Conservation (phyloP, 192 early-diverging fungal genomes). For the Backusella morwellensis region DNA sequence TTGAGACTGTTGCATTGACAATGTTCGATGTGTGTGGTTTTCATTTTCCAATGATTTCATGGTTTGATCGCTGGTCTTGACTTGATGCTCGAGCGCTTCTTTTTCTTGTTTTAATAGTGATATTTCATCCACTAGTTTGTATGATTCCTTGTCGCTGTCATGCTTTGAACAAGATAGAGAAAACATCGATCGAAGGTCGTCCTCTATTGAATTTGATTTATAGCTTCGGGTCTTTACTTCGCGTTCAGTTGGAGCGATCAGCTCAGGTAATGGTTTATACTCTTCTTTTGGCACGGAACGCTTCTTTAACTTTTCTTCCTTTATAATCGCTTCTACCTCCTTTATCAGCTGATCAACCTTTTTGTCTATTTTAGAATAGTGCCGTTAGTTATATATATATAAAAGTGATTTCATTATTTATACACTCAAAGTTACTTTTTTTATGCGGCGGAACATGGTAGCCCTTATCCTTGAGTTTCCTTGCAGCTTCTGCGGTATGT, state of each 20-base stretch:
- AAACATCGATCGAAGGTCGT: background rate
- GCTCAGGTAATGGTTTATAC: background rate
- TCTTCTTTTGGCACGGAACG: background rate
- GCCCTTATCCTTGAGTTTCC: background rate
- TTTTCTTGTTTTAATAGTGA: background rate
- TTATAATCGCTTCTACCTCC: background rate
- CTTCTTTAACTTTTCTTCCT: background rate
- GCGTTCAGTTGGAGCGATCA: background rate
- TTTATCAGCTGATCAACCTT: background rate
- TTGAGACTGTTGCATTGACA: background rate
- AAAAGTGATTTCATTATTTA: too few relatives aligned
- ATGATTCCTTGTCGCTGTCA: background rate
- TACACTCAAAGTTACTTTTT: background rate
- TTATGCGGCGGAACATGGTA: background rate
- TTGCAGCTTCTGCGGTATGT: background rate
- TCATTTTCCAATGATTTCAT: background rate
- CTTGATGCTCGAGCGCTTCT: background rate
- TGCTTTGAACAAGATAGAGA: background rate
- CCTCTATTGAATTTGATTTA: background rate
- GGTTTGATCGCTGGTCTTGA: too few relatives aligned
- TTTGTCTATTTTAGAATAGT: background rate
- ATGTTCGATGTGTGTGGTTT: background rate
- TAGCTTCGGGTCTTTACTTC: background rate
- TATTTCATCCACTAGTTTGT: background rate
- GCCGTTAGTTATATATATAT: too few relatives aligned